Evolutionary conservation across 2,329 filamentous ascomycete genomes (phyloP), one percentile per base, ranked within the genome.

Genomic region (Helminthosporium solani): DNA sequence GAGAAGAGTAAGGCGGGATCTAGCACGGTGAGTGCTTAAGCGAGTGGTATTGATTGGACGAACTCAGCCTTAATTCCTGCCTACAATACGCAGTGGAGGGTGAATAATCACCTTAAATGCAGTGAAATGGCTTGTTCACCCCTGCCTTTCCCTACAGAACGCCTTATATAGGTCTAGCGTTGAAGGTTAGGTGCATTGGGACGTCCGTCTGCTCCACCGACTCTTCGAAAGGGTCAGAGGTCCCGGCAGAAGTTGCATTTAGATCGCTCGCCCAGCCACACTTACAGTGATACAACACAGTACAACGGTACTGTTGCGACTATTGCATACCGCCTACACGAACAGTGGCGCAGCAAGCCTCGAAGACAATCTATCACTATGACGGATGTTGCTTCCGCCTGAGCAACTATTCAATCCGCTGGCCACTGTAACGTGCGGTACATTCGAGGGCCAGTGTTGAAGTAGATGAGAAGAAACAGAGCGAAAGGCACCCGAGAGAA

Each of bases 91-190:
- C 21, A 37, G 7, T 16, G 21, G 12, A 18, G 21, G 33, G 33
- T 49, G 40, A 42, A 35, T 53, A 48, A 53, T 49, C 42, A 50
- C 42, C 33, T 47, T 49, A 49, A 50, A 38, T 42, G 33, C 7
- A 38, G 33, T 33, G 19, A 15, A 30, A 36, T 42, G 18, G 21
- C 45, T 30, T 25, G n/a, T 19, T 7, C 40, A 33, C 38, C 41
- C 42, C 37, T 31, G 28, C 20, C n/a, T 42, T 52, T 53, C 53
- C 36, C 37, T 43, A 7, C 19, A 33, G 37, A 6, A 53, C 41
- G 38, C 38, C 50, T 41, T 46, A 27, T 37, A 39, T 37, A 18
- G 42, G 47, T 15, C 33, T 56, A 56, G 53, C 37, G n/a, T 43
- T 39, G 33, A 27, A 40, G 19, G 20, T 15, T 38, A 35, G 18